phyloP scores from a whole-genome alignment of 225 moss, liverwort and hornwort species.

The Thuidium tamariscinum region DNA sequence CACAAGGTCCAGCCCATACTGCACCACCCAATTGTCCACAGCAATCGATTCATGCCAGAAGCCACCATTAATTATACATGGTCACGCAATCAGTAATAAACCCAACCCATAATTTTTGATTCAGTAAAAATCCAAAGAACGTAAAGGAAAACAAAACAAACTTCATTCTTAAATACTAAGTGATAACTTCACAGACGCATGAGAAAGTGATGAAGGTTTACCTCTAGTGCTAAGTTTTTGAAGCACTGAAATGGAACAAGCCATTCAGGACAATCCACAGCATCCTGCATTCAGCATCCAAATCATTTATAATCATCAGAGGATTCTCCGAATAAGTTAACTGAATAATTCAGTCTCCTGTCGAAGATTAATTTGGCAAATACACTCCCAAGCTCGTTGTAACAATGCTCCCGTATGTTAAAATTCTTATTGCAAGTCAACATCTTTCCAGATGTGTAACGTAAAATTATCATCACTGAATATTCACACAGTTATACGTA shows the following conservation, averaged over 20 bases:
- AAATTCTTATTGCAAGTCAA: background rate
- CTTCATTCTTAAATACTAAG: background rate
- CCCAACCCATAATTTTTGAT: background rate
- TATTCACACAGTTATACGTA: background rate
- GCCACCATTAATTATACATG: background rate
- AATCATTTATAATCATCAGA: background rate
- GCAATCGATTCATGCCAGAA: background rate
- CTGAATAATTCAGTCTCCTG: background rate
- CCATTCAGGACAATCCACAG: constrained; percentile 98
- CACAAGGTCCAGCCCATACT: constrained; percentile 84
- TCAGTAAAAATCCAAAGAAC: background rate
- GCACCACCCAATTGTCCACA: constrained; percentile 5
- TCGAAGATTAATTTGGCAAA: background rate
- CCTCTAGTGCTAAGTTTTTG: constrained; percentile 76
- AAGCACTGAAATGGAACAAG: constrained; percentile 91
- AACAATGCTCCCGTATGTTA: background rate
- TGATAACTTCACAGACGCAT: background rate
- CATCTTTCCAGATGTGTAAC: background rate
- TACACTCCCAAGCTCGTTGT: background rate
- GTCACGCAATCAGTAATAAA: background rate
- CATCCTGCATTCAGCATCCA: constrained; percentile 56
- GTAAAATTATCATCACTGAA: background rate
- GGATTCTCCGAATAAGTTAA: background rate
- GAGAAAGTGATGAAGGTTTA: background rate
- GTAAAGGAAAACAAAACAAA: background rate